phyloP scores from a whole-genome alignment of 2,329 filamentous ascomycete species.

The Escovopsis weberi region DNA sequence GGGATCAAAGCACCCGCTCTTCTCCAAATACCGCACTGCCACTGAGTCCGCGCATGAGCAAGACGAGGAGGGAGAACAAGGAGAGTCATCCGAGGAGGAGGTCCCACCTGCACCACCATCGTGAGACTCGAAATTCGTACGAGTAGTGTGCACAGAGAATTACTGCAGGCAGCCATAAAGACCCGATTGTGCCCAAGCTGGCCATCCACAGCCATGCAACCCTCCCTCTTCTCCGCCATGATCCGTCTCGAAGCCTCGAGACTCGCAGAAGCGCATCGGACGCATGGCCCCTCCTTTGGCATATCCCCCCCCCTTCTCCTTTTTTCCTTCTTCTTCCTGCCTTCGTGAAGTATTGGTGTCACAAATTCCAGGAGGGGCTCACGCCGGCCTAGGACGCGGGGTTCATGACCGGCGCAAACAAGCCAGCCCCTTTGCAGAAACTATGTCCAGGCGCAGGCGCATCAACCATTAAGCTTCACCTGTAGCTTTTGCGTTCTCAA shows the following conservation, averaged over 20 bases:
- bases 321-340: background rate
- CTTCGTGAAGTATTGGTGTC: too few relatives aligned
- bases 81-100: background rate
- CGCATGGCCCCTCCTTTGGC: background rate
- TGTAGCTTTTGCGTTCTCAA: too few relatives aligned
- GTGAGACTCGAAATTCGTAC: background rate
- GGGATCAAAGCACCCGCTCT: too few relatives aligned
- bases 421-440: too few relatives aligned
- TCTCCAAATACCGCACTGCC: too few relatives aligned
- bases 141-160: too few relatives aligned
- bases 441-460: too few relatives aligned
- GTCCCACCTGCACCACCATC: background rate
- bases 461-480: too few relatives aligned
- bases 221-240: background rate
- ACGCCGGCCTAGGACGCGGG: too few relatives aligned
- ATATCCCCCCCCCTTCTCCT: background rate
- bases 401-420: too few relatives aligned
- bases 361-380: too few relatives aligned
- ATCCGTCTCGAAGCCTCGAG: background rate
- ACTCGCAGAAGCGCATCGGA: constrained; percentile 1
- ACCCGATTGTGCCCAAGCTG: constrained; percentile 3
- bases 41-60: too few relatives aligned
- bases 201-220: background rate
- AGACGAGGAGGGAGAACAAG: background rate
- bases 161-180: constrained; percentile 3